Conservation (phyloP, 139 green algal species). For the Mychonastes homosphaera region DNA sequence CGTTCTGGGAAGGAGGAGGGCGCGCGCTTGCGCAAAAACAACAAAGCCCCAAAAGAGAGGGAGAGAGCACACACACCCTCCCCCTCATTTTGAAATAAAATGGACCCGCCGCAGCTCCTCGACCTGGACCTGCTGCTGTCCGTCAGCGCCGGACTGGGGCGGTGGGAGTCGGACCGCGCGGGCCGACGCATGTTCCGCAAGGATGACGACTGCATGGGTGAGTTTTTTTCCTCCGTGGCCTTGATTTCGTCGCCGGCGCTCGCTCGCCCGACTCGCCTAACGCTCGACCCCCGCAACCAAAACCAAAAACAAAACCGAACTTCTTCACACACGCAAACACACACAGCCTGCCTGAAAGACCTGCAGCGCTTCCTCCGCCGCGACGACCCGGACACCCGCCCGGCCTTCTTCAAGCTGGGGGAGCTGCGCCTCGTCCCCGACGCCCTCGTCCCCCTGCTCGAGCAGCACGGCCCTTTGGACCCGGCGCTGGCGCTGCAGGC, state of each 20-base stretch:
- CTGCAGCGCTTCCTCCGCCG: slow-evolving; percentile 78
- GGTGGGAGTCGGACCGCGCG: slow-evolving; percentile 22
- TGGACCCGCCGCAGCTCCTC: too few relatives aligned
- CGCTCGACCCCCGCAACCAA: neutral
- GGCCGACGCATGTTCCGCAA: slow-evolving; percentile 43
- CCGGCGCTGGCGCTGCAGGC: neutral
- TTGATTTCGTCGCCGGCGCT: neutral
- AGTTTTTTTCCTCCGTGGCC: neutral
- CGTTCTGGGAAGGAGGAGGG: too few relatives aligned
- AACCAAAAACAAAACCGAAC: neutral
- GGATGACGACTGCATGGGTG: slow-evolving; percentile 64
- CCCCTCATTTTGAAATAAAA: too few relatives aligned
- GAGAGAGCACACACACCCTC: too few relatives aligned
- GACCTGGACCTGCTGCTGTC: slow-evolving; percentile 69
- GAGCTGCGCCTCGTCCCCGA: slow-evolving; percentile 28
- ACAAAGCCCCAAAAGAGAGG: too few relatives aligned
- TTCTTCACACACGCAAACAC: neutral
- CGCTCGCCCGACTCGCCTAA: neutral
- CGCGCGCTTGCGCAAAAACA: too few relatives aligned
- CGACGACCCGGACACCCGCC: slow-evolving; percentile 60
- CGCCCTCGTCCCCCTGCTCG: neutral
- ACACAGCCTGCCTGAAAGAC: slow-evolving; percentile 73
- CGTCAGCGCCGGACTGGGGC: slow-evolving; percentile 59
- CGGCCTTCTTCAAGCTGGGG: slow-evolving; percentile 68
- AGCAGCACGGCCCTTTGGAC: neutral